Percentiles rank a stretch among this genome's conserved stretches.
Evolutionary conservation across 2,329 filamentous ascomycete genomes (phyloP).

Genomic region (Hymenotorrendiella dingleyae): DNA sequence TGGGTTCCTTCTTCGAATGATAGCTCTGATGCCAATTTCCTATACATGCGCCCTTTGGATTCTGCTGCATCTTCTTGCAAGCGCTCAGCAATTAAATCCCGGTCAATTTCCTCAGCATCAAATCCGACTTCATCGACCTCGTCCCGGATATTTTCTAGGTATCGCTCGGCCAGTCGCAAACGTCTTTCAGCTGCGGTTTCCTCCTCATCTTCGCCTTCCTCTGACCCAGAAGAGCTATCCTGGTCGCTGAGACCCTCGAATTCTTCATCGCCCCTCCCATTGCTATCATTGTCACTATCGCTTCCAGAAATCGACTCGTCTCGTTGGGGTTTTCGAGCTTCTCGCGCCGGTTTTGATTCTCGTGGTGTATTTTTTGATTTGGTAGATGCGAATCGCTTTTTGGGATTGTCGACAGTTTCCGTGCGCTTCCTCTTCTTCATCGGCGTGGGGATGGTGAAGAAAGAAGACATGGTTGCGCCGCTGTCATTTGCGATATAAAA

Average conservation of each 20-base stretch:
- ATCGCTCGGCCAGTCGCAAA: conserved; percentile 81
- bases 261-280: conserved; percentile 54
- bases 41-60: conserved; percentile 83
- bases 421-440: conserved; percentile 86
- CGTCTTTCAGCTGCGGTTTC: conserved; percentile 89
- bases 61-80: conserved; percentile 90
- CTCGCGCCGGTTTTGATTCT: conserved; percentile 36
- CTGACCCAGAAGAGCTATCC: conserved; percentile 51
- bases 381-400: conserved; percentile 49
- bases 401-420: conserved; percentile 47
- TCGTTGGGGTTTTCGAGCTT: conserved; percentile 38
- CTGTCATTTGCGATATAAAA: neutral
- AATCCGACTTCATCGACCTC: conserved; percentile 83
- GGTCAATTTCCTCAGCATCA: conserved; percentile 88
- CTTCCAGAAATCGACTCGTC: conserved; percentile 77
- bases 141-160: conserved; percentile 81
- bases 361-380: conserved; percentile 13
- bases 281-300: conserved; percentile 72
- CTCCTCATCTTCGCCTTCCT: conserved; percentile 53
- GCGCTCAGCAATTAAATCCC: conserved; percentile 84
- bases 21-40: conserved; percentile 68
- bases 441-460: conserved; percentile 83
- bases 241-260: conserved; percentile 36
- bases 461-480: conserved; percentile 69
- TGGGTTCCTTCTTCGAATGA: conserved; percentile 62